Conservation (phyloP, 2,329 filamentous ascomycete species). For the Paracoccidioides brasiliensis region DNA sequence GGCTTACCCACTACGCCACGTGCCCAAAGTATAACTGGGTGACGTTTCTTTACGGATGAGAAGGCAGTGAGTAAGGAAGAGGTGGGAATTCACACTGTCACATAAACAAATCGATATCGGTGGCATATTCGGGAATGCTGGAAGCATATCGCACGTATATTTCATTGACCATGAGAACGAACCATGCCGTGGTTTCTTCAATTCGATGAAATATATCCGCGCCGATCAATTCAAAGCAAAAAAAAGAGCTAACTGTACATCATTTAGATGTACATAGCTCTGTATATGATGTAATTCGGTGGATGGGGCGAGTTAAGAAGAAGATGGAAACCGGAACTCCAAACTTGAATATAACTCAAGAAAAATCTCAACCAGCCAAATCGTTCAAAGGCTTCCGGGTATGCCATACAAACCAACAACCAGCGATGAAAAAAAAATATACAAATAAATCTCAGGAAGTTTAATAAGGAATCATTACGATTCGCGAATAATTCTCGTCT, state of each 20-base stretch:
- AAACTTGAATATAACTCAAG: conserved; percentile 7
- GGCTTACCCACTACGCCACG: not conserved
- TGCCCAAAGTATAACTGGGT: not conserved
- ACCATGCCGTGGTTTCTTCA: conserved; percentile 5
- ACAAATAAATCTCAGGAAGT: not conserved
- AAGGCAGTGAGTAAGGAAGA: not conserved
- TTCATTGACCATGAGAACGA: conserved; percentile 4
- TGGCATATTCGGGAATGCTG: not conserved
- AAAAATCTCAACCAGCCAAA: conserved; percentile 1
- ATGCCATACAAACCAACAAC: not conserved
- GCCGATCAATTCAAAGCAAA: not conserved
- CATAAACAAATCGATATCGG: not conserved
- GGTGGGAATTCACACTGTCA: not conserved
- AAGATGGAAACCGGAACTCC: conserved; percentile 14
- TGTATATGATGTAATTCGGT: conserved; percentile 2
- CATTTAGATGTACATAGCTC: not conserved
- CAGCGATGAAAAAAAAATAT: not conserved
- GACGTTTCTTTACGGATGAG: not conserved
- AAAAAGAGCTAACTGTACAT: not conserved
- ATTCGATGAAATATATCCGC: not conserved
- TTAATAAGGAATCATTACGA: conserved; percentile 13
- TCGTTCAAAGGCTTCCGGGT: not conserved
- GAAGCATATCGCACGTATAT: not conserved
- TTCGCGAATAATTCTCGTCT: conserved; percentile 24
- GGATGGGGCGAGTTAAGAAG: conserved; percentile 5